Evolutionary conservation across 768 basidiomycete species (phyloP).

Genomic region (Amanita pallidorosea): DNA sequence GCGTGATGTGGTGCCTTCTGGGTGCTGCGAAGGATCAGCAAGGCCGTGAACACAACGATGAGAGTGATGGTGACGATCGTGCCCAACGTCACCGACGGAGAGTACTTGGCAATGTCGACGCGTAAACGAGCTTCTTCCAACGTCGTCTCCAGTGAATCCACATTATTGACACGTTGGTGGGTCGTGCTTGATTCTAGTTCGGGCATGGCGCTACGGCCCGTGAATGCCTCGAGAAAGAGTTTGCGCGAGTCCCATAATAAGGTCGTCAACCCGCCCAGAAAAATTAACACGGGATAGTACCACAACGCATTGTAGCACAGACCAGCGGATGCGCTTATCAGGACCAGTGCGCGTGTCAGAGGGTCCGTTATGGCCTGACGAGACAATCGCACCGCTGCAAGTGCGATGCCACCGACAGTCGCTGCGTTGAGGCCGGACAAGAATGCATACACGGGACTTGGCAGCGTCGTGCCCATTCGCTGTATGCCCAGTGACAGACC

Average conservation of each 20-base stretch:
- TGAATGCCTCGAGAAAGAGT: not conserved
- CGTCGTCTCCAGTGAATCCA: not conserved
- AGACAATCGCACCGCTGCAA: constrained; percentile 38
- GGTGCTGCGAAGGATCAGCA: constrained; percentile 19
- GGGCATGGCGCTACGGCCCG: too few relatives aligned
- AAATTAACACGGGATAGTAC: constrained; percentile 39
- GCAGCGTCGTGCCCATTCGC: constrained; percentile 29
- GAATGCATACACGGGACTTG: constrained; percentile 34
- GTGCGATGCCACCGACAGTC: constrained; percentile 41
- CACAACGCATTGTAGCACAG: constrained; percentile 41
- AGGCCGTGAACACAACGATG: constrained; percentile 13
- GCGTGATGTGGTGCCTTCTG: constrained; percentile 16
- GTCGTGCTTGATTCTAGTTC: too few relatives aligned
- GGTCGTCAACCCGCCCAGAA: constrained; percentile 25
- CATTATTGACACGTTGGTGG: too few relatives aligned
- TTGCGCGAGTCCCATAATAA: constrained; percentile 25
- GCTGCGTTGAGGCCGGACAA: constrained; percentile 44
- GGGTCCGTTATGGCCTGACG: constrained; percentile 34
- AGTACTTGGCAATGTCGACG: not conserved
- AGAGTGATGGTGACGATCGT: not conserved
- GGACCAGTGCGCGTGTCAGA: constrained; percentile 28
- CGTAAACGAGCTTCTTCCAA: not conserved
- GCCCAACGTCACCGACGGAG: constrained; percentile 1
- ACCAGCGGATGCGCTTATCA: constrained; percentile 32
- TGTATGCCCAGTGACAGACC: constrained; percentile 32